Base-by-base conservation (phyloP, 2,329 filamentous ascomycete genomes). In the Neofusicoccum sp. region DNA sequence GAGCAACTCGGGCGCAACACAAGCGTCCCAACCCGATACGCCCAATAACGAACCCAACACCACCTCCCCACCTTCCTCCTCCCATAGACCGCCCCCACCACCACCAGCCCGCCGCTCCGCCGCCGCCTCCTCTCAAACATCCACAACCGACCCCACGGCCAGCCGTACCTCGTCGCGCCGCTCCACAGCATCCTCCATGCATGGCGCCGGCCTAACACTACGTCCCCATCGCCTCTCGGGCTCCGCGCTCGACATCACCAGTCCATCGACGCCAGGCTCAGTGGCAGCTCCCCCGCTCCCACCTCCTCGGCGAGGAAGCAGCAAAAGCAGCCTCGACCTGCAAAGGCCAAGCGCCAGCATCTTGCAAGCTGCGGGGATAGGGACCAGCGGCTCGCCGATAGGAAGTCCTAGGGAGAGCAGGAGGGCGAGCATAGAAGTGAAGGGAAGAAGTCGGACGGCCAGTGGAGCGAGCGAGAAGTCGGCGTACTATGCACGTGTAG, bases 1-100 rank as follows among this genome's bases (percentile, higher is more conserved):
- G 16, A 76, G 74, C 68, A 76, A 72, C 62, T 77, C 74, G 6
- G 69, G 67, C 1, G 66, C 76, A 16, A 77, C 74, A 6, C 67
- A 73, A 44, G 73, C 73, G n/a, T 77, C 74, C 11, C 73, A 75
- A 63, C 68, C 41, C 11, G 61, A 63, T 11, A 41, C 22, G n/a
- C 14, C 50, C 36, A n/a, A 29, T 43, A 50, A 33, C 52, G 9
- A 60, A 29, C 14, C 16, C 62, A 4, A 33, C 54, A 28, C 33
- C 61, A 11, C 29, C 22, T 22, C 54, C 28, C 16, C 49, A 9
- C 7, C 52, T 22, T n/a, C 34, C 36, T 2, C 37, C 3, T 29
- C 22, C 34, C 43, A 36, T 28, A 61, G 61, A 39, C 56, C 62
- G 8, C 62, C 62, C 14, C 56, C 56, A 11, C 56, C 62, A 2